Evolutionary conservation across 257 asterid genomes (phyloP).

Genomic region (Nicotiana otophora): DNA sequence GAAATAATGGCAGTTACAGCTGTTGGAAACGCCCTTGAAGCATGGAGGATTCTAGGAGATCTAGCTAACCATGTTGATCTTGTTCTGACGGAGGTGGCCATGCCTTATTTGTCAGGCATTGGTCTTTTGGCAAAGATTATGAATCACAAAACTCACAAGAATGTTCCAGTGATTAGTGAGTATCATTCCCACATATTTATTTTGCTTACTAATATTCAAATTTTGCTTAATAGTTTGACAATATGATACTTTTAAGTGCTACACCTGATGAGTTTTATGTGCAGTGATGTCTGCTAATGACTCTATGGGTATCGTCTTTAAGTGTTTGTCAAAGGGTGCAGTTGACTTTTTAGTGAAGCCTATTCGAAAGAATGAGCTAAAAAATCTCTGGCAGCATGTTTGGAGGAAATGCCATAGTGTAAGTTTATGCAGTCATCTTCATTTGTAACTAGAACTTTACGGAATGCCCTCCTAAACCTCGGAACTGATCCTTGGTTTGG

Average conservation of each 20-base stretch:
- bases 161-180: conserved; percentile 45
- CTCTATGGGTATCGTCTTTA: conserved; percentile 27
- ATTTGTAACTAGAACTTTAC: not conserved
- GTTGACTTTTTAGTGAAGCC: conserved; percentile 30
- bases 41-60: conserved; percentile 40
- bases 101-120: conserved; percentile 42
- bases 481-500: not conserved
- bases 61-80: conserved; percentile 37
- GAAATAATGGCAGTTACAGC: conserved; percentile 30
- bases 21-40: conserved; percentile 40
- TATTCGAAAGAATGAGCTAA: conserved; percentile 30
- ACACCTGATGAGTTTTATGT: conserved; percentile 20
- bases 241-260: conserved; percentile 20
- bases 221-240: not conserved
- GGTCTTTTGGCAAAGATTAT: conserved; percentile 37
- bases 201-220: not conserved
- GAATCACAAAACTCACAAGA: conserved; percentile 45
- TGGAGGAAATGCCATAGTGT: conserved; percentile 36
- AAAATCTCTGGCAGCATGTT: conserved; percentile 37
- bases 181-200: not conserved
- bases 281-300: conserved; percentile 35
- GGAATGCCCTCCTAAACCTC: not conserved
- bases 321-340: conserved; percentile 29
- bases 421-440: conserved; percentile 17
- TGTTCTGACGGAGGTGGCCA: conserved; percentile 36